phyloP scores from a whole-genome alignment of 306 rosid genomes.

The Rosa rugosa region DNA sequence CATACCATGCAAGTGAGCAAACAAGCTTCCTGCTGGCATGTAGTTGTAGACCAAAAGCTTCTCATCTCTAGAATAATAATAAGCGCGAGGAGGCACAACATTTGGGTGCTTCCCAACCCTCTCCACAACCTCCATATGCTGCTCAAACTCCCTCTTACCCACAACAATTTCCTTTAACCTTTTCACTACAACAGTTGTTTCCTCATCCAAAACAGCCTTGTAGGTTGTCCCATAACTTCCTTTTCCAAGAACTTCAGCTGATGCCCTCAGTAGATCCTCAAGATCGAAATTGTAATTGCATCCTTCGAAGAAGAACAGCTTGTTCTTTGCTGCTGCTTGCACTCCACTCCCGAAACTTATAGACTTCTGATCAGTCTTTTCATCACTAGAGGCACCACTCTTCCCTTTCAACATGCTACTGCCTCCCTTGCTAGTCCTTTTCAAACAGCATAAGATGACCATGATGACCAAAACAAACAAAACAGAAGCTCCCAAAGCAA shows the following conservation, averaged over 20 bases:
- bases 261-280: constrained; percentile 79
- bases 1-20: constrained; percentile 71
- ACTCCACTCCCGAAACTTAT: constrained; percentile 82
- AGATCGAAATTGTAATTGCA: constrained; percentile 61
- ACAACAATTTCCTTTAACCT: constrained; percentile 66
- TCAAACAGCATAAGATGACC: constrained; percentile 41
- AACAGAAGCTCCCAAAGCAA: constrained; percentile 50
- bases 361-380: constrained; percentile 54
- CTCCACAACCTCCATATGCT: constrained; percentile 72
- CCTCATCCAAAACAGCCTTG: constrained; percentile 86
- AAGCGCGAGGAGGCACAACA: constrained; percentile 65
- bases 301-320: constrained; percentile 72
- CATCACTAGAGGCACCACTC: constrained; percentile 45
- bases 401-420: constrained; percentile 52
- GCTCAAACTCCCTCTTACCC: constrained; percentile 79
- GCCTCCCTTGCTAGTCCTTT: constrained; percentile 35
- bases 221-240: constrained; percentile 84
- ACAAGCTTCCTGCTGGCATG: constrained; percentile 74
- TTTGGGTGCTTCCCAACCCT: constrained; percentile 65
- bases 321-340: constrained; percentile 81
- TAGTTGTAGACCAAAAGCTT: constrained; percentile 76
- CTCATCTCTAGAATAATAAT: constrained; percentile 87
- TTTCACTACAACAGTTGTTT: constrained; percentile 72
- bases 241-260: constrained; percentile 89
- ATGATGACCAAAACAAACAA: constrained; percentile 40